Conservation (phyloP, 1,139 yeast species). For the Geotrichum carabidarum region DNA sequence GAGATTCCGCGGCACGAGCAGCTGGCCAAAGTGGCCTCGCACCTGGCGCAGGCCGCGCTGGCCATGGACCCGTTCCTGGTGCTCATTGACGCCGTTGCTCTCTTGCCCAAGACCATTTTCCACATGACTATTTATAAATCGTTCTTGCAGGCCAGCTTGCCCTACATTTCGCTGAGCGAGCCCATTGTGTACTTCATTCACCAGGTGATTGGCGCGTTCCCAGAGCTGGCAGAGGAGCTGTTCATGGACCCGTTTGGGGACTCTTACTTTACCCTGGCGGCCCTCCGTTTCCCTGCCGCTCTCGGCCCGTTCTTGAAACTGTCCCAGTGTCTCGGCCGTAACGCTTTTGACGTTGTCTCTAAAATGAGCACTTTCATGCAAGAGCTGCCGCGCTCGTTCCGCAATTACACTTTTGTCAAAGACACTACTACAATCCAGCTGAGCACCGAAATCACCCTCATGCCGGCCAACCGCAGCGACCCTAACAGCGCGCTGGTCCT, state of each 20-base stretch:
- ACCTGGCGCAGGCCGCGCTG: slow-evolving; percentile 38
- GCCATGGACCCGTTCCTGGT: slow-evolving; percentile 43
- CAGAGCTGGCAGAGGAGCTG: slow-evolving; percentile 54
- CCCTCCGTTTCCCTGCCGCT: slow-evolving; percentile 73
- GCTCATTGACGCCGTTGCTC: slow-evolving; percentile 42
- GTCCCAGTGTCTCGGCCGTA: slow-evolving; percentile 54
- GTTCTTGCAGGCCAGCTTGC: slow-evolving; percentile 55
- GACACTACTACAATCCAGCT: slow-evolving; percentile 39
- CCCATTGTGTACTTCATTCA: slow-evolving; percentile 50
- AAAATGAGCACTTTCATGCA: slow-evolving; percentile 58
- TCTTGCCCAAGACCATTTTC: slow-evolving; percentile 44
- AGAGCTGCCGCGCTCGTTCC: slow-evolving; percentile 35
- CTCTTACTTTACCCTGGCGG: slow-evolving; percentile 52
- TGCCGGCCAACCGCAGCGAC: slow-evolving; percentile 36
- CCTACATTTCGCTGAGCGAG: slow-evolving; percentile 57
- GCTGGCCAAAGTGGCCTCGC: slow-evolving; percentile 24
- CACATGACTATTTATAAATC: slow-evolving; percentile 58
- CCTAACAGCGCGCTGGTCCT: slow-evolving; percentile 30
- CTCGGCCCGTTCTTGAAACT: slow-evolving; percentile 58
- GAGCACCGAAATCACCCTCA: slow-evolving; percentile 40
- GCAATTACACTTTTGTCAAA: slow-evolving; percentile 35
- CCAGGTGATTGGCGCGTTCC: slow-evolving; percentile 49
- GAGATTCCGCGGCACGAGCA: slow-evolving; percentile 13
- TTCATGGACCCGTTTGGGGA: slow-evolving; percentile 53
- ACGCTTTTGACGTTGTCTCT: slow-evolving; percentile 59